Evolutionary conservation across 1,284 basidiomycete genomes (phyloP).

Genomic region (Irpex sp.): DNA sequence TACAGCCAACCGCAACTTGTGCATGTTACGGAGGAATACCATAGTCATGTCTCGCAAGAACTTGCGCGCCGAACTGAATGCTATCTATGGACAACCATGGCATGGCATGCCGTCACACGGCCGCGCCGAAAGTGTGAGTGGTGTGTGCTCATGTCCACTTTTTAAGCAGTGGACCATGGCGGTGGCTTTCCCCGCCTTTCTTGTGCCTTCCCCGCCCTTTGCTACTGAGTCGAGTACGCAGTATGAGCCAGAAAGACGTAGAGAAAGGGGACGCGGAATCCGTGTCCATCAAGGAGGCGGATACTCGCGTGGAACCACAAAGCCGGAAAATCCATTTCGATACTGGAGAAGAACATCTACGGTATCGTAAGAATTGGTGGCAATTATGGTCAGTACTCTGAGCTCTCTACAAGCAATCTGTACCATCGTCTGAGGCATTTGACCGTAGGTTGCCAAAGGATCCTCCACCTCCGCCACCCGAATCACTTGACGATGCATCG

Average conservation of each 20-base stretch:
- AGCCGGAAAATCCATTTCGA: slow-evolving; percentile 38
- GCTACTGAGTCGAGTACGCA: neutral
- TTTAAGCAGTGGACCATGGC: neutral
- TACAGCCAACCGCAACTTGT: too few relatives aligned
- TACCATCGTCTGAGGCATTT: neutral
- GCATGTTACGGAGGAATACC: too few relatives aligned
- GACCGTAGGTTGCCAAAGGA: slow-evolving; percentile 50
- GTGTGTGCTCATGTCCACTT: too few relatives aligned
- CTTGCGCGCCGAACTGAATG: too few relatives aligned
- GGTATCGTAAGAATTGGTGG: slow-evolving; percentile 46
- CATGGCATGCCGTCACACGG: neutral
- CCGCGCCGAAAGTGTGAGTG: neutral
- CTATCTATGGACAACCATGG: too few relatives aligned
- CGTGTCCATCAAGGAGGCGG: neutral
- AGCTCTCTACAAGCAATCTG: slow-evolving; percentile 1
- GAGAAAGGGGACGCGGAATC: slow-evolving; percentile 10
- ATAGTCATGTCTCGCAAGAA: too few relatives aligned
- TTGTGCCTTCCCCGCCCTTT: neutral
- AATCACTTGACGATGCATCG: slow-evolving; percentile 53
- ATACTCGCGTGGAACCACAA: slow-evolving; percentile 10
- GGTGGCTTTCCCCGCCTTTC: neutral
- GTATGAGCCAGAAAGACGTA: slow-evolving; percentile 12
- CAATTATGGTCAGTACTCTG: slow-evolving; percentile 34
- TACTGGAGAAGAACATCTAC: slow-evolving; percentile 40
- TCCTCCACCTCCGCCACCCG: slow-evolving; percentile 54